These are phyloP conservation scores for Xylaria sp. DNA, from an alignment of 2,329 filamentous ascomycete species.

Conservation along the genomic window DNA sequence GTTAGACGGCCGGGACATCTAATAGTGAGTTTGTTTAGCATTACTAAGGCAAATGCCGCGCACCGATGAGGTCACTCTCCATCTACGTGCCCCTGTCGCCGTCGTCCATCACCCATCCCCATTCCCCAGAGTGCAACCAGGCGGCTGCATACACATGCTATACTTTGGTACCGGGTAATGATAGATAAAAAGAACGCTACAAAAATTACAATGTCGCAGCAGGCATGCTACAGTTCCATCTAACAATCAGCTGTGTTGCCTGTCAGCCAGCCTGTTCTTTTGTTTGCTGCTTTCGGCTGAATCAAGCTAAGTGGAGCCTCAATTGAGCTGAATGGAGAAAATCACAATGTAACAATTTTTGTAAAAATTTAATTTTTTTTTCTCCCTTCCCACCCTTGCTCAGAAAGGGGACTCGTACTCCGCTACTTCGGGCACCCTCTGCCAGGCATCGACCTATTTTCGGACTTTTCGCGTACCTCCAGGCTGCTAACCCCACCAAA, in stretches of 20 bases:
- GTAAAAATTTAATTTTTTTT: slow-evolving; percentile 20
- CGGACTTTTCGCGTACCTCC: slow-evolving; percentile 3
- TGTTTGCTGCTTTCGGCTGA: slow-evolving; percentile 31
- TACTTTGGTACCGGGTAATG: not conserved
- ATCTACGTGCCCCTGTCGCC: not conserved
- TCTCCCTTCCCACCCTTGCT: not conserved
- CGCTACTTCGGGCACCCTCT: not conserved
- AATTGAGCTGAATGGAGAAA: slow-evolving; percentile 27
- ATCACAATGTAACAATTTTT: slow-evolving; percentile 8
- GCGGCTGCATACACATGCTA: not conserved
- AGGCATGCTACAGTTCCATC: slow-evolving; percentile 1
- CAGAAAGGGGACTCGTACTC: not conserved
- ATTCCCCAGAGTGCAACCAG: slow-evolving; percentile 16
- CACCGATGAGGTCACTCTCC: slow-evolving; percentile 32
- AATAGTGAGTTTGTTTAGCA: slow-evolving; percentile 9
- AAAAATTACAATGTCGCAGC: not conserved
- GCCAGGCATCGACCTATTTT: not conserved
- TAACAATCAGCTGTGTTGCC: not conserved
- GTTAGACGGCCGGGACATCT: slow-evolving; percentile 3
- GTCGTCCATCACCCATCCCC: not conserved
- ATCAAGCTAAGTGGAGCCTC: slow-evolving; percentile 27
- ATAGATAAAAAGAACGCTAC: not conserved
- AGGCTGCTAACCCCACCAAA: slow-evolving; percentile 8
- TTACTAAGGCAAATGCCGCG: slow-evolving; percentile 25
- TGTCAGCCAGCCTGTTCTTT: not conserved